These are phyloP conservation scores for Colletotrichum musae DNA, from an alignment of 2,329 filamentous ascomycete species.

Conservation along the genomic window DNA sequence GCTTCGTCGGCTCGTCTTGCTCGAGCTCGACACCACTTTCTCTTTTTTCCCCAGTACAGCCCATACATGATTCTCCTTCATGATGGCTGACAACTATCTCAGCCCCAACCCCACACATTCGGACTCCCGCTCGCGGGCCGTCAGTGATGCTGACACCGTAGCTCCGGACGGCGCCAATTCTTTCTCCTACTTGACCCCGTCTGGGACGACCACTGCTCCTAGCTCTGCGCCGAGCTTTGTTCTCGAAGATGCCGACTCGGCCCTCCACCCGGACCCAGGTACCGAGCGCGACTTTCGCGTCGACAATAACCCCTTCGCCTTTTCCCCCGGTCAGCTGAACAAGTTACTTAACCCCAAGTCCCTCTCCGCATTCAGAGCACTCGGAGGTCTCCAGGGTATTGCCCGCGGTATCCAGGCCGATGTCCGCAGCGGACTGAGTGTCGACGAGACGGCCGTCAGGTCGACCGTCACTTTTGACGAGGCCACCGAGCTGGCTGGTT, in stretches of 20 bases:
- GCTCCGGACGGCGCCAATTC: slow-evolving; percentile 39
- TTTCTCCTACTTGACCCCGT: slow-evolving; percentile 46
- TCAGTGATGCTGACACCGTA: slow-evolving; percentile 40
- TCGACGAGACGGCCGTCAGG: slow-evolving; percentile 75
- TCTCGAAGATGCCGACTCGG: slow-evolving; percentile 58
- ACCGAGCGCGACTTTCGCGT: slow-evolving; percentile 77
- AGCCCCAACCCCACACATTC: slow-evolving; percentile 33
- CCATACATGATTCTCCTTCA: slow-evolving; percentile 21
- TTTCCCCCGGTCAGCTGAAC: slow-evolving; percentile 79
- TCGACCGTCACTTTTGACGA: slow-evolving; percentile 78
- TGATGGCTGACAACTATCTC: slow-evolving; percentile 34
- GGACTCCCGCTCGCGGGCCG: slow-evolving; percentile 32
- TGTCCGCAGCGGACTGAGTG: slow-evolving; percentile 73
- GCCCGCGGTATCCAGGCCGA: slow-evolving; percentile 79
- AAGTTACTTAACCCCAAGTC: slow-evolving; percentile 85
- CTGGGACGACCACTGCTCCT: slow-evolving; percentile 29
- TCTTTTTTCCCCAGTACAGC: not conserved
- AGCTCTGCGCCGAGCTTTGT: slow-evolving; percentile 35
- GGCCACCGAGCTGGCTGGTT: slow-evolving; percentile 58
- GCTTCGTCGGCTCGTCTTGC: slow-evolving; percentile 36
- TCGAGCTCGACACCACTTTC: slow-evolving; percentile 35
- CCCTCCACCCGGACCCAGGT: slow-evolving; percentile 77
- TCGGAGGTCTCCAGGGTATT: slow-evolving; percentile 78
- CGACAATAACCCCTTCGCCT: slow-evolving; percentile 82
- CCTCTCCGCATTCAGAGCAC: slow-evolving; percentile 77